Evolutionary conservation across 2,329 filamentous ascomycete genomes (phyloP).

Genomic region (Aspergillus sp.): DNA sequence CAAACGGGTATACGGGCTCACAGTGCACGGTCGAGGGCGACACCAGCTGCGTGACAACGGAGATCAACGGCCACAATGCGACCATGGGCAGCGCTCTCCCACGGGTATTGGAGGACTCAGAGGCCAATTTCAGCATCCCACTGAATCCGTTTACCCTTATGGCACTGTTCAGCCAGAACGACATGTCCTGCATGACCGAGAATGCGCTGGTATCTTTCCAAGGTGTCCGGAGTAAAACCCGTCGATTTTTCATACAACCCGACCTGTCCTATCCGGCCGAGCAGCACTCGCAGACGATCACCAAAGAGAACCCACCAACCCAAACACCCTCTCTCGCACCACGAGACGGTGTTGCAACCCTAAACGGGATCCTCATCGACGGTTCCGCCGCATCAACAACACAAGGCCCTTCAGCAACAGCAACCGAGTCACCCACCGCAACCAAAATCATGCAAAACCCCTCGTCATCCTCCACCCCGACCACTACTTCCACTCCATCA

Average conservation of each 20-base stretch:
- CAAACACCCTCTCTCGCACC: slow-evolving; percentile 13
- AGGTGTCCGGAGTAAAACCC: slow-evolving; percentile 34
- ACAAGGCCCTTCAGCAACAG: slow-evolving; percentile 10
- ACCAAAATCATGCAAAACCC: neutral
- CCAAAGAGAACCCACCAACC: slow-evolving; percentile 7
- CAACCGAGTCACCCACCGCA: slow-evolving; percentile 8
- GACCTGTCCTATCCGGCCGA: slow-evolving; percentile 2
- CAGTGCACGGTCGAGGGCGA: slow-evolving; percentile 45
- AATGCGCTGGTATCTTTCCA: slow-evolving; percentile 84
- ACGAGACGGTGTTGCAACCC: slow-evolving; percentile 20
- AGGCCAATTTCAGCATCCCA: slow-evolving; percentile 63
- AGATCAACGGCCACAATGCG: slow-evolving; percentile 48
- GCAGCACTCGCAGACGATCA: slow-evolving; percentile 5
- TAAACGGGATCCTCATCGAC: slow-evolving; percentile 32
- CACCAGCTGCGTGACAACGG: slow-evolving; percentile 47
- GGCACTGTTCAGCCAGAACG: slow-evolving; percentile 63
- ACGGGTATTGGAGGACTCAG: slow-evolving; percentile 56
- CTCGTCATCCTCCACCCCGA: neutral
- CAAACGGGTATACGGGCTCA: slow-evolving; percentile 70
- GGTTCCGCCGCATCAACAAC: slow-evolving; percentile 5
- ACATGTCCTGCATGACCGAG: slow-evolving; percentile 71
- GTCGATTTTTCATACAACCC: slow-evolving; percentile 13
- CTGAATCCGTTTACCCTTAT: slow-evolving; percentile 62
- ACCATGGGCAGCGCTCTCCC: slow-evolving; percentile 75
- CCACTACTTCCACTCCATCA: slow-evolving; percentile 6